Conservation (phyloP, 331 rosid genomes). For the Saraca asoca region DNA sequence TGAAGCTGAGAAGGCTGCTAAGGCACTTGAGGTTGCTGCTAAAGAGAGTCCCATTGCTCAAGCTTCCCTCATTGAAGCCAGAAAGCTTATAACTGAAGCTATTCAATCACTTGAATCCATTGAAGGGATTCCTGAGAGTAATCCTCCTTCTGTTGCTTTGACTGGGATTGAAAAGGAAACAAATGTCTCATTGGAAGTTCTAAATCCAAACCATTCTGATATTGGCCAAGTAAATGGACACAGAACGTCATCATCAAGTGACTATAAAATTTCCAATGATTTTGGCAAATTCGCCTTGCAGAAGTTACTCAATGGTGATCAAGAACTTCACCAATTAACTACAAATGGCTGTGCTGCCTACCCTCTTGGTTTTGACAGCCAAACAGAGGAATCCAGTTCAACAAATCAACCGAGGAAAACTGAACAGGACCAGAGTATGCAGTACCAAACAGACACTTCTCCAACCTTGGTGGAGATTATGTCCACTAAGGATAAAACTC, state of each 20-base stretch:
- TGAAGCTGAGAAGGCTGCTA: slow-evolving; percentile 96
- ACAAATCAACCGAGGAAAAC: slow-evolving; percentile 17
- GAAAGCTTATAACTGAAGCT: slow-evolving; percentile 91
- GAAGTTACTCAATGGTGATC: slow-evolving; percentile 48
- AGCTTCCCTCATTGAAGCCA: slow-evolving; percentile 70
- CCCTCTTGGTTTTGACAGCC: slow-evolving; percentile 31
- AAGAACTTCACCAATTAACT: slow-evolving; percentile 37
- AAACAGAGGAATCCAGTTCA: slow-evolving; percentile 31
- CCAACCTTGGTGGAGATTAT: slow-evolving; percentile 44
- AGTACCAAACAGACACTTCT: slow-evolving; percentile 30
- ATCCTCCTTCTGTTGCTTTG: slow-evolving; percentile 44
- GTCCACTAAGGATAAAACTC: slow-evolving; percentile 42
- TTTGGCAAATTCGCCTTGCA: slow-evolving; percentile 34
- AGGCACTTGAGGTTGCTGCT: slow-evolving; percentile 68
- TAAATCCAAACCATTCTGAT: slow-evolving; percentile 32
- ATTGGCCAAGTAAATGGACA: slow-evolving; percentile 56
- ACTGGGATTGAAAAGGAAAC: slow-evolving; percentile 40
- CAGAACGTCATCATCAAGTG: slow-evolving; percentile 35
- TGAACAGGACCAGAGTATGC: slow-evolving; percentile 22
- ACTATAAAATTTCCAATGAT: slow-evolving; percentile 44
- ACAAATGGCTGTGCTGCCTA: slow-evolving; percentile 43
- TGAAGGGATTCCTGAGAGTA: slow-evolving; percentile 40
- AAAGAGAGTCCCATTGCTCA: slow-evolving; percentile 63
- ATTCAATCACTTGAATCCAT: slow-evolving; percentile 71
- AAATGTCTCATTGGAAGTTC: slow-evolving; percentile 29